Conservation (phyloP, 2,329 filamentous ascomycete genomes). For the Epichloe typhina region DNA sequence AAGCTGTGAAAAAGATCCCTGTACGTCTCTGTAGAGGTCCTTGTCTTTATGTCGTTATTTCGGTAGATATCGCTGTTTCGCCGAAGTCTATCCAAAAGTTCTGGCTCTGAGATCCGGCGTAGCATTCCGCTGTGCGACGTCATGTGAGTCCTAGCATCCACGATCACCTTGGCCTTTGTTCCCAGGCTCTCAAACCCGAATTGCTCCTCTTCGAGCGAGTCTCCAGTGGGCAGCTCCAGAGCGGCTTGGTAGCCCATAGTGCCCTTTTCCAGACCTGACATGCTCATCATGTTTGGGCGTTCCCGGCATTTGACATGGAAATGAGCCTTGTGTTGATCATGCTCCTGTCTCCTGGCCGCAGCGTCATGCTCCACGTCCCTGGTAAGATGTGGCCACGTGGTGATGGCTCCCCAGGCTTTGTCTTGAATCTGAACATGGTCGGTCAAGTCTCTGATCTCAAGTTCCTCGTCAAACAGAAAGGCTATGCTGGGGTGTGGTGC, state of each 20-base stretch:
- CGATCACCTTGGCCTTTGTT: slow-evolving; percentile 38
- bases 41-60: slow-evolving; percentile 35
- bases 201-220: slow-evolving; percentile 50
- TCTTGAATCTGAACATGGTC: slow-evolving; percentile 53
- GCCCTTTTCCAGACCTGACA: slow-evolving; percentile 58
- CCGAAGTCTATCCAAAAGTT: slow-evolving; percentile 45
- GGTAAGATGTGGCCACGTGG: slow-evolving; percentile 50
- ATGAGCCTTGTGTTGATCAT: slow-evolving; percentile 36
- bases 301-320: slow-evolving; percentile 48
- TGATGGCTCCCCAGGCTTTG: slow-evolving; percentile 48
- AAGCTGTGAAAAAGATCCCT: slow-evolving; percentile 48
- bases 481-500: slow-evolving; percentile 50
- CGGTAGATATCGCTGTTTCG: slow-evolving; percentile 43
- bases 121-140: slow-evolving; percentile 39
- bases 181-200: slow-evolving; percentile 44
- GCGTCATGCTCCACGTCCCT: slow-evolving; percentile 33
- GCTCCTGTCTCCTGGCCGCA: slow-evolving; percentile 27
- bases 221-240: slow-evolving; percentile 50
- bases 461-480: slow-evolving; percentile 53
- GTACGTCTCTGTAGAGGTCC: slow-evolving; percentile 44
- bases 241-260: slow-evolving; percentile 58
- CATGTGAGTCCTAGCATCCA: slow-evolving; percentile 45
- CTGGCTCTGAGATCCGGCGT: slow-evolving; percentile 41
- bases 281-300: slow-evolving; percentile 58
- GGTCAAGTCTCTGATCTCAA: slow-evolving; percentile 48